Evolutionary conservation across 805 yeast species (phyloP).

Genomic region (Wickerhamia fluorescens): DNA sequence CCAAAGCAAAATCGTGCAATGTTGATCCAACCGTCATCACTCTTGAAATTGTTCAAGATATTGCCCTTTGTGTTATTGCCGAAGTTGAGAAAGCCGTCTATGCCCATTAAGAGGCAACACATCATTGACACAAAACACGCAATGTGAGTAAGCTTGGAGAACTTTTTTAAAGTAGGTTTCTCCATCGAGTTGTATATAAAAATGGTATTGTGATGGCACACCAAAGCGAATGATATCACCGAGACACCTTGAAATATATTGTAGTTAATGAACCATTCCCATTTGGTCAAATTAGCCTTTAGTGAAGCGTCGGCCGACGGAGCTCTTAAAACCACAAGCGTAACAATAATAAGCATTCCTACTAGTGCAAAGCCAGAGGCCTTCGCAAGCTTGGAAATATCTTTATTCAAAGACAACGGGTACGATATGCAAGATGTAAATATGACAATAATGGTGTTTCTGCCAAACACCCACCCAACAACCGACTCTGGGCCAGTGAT

Average conservation of each 20-base stretch:
- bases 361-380: constrained; percentile 81
- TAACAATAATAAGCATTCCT: constrained; percentile 75
- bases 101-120: constrained; percentile 71
- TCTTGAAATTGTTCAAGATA: constrained; percentile 78
- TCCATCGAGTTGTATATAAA: constrained; percentile 81
- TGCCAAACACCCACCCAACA: constrained; percentile 47
- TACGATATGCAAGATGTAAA: constrained; percentile 70
- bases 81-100: constrained; percentile 71
- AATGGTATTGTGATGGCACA: constrained; percentile 91
- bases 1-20: constrained; percentile 90
- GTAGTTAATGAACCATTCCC: constrained; percentile 48
- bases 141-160: constrained; percentile 72
- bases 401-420: constrained; percentile 74
- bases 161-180: constrained; percentile 68
- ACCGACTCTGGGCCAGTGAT: constrained; percentile 21
- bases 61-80: constrained; percentile 80
- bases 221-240: constrained; percentile 92
- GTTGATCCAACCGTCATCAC: constrained; percentile 67
- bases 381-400: constrained; percentile 78
- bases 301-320: constrained; percentile 46
- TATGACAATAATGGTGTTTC: constrained; percentile 65
- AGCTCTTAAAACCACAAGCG: constrained; percentile 67
- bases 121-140: constrained; percentile 77
- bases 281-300: constrained; percentile 41
- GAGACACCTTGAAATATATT: constrained; percentile 83